Evolutionary conservation across 2,329 filamentous ascomycete genomes (phyloP).

Genomic region (Ascocoryne sarcoides): DNA sequence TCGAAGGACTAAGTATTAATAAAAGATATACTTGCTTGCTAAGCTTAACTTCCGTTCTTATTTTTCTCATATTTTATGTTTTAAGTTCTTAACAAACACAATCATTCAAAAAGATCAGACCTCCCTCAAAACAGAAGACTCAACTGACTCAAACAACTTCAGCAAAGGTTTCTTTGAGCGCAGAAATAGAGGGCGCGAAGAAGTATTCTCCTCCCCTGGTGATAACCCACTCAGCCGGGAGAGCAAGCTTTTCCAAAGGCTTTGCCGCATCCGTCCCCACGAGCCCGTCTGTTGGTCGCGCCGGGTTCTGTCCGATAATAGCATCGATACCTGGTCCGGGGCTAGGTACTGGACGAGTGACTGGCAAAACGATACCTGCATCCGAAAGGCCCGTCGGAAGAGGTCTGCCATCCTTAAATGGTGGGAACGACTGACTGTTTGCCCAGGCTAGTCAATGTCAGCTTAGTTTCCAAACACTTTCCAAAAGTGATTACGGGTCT

Average conservation of each 20-base stretch:
- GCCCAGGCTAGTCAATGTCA: constrained; percentile 8
- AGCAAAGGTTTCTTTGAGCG: constrained; percentile 14
- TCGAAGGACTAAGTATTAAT: too few relatives aligned
- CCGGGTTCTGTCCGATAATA: constrained; percentile 21
- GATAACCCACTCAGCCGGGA: constrained; percentile 31
- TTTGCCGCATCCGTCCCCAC: constrained; percentile 11
- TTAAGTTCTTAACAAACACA: too few relatives aligned
- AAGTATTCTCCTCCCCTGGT: constrained; percentile 38
- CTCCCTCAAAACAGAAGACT: too few relatives aligned
- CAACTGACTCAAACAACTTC: neutral
- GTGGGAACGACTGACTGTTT: constrained; percentile 22
- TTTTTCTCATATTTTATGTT: too few relatives aligned
- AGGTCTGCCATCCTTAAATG: neutral
- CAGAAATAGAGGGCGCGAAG: constrained; percentile 35
- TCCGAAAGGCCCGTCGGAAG: neutral
- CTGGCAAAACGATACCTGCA: neutral
- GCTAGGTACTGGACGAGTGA: constrained; percentile 7
- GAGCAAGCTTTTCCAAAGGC: constrained; percentile 15
- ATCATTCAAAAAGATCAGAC: too few relatives aligned
- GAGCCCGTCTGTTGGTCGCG: constrained; percentile 19
- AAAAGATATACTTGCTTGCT: too few relatives aligned
- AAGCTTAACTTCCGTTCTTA: too few relatives aligned
- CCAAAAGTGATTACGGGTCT: too few relatives aligned
- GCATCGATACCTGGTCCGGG: constrained; percentile 29
- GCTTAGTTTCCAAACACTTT: too few relatives aligned